These are phyloP conservation scores for Powellomyces hirtus DNA, from an alignment of 192 early-diverging fungal genomes.

Conservation along the genomic window DNA sequence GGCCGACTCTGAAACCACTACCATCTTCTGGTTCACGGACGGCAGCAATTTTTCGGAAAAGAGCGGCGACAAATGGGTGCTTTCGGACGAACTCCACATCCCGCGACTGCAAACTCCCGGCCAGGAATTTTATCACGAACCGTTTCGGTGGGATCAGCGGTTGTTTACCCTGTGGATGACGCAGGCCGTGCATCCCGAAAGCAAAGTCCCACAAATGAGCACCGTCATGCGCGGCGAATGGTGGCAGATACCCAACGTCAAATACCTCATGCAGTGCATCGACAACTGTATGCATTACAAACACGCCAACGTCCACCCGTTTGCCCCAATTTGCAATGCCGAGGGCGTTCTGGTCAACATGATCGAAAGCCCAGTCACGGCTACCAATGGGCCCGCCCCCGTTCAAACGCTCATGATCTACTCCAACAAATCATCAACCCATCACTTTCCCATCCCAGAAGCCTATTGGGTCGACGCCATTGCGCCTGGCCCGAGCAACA, in stretches of 20 bases:
- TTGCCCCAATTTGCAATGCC: conserved; percentile 13
- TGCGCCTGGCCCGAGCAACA: neutral
- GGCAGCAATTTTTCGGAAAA: conserved; percentile 51
- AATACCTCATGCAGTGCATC: conserved; percentile 63
- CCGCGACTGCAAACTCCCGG: conserved; percentile 64
- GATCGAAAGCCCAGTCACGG: conserved; percentile 19
- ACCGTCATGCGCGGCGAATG: conserved; percentile 65
- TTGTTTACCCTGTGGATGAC: conserved; percentile 56
- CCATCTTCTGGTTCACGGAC: conserved; percentile 82
- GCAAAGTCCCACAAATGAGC: conserved; percentile 63
- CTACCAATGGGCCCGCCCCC: conserved; percentile 3
- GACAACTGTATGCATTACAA: conserved; percentile 48
- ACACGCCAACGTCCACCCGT: conserved; percentile 32
- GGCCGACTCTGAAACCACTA: conserved; percentile 58
- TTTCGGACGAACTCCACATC: conserved; percentile 56
- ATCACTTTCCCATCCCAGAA: conserved; percentile 72
- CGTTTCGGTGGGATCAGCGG: conserved; percentile 82
- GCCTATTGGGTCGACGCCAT: conserved; percentile 51
- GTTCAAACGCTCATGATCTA: conserved; percentile 37
- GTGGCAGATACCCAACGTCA: conserved; percentile 42
- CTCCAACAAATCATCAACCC: conserved; percentile 10
- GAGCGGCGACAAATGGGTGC: conserved; percentile 8
- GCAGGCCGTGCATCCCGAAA: neutral
- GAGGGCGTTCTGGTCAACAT: conserved; percentile 31
- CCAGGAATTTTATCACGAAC: conserved; percentile 66